Evolutionary conservation across 148 eudicot genomes (phyloP), one percentile per base, ranked within the genome.

Genomic region (Silene conica): DNA sequence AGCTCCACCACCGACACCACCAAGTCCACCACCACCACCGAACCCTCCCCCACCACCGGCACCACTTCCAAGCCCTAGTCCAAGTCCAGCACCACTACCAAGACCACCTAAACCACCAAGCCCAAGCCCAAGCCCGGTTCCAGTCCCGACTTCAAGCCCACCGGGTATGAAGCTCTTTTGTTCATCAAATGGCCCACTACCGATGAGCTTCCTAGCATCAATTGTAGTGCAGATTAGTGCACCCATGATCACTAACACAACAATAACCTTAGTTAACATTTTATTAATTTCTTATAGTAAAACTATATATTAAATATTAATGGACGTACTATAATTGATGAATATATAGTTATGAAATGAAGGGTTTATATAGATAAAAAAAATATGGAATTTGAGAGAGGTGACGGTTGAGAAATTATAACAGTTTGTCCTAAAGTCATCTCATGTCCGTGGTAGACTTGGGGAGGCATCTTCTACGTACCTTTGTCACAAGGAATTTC

Each of bases 121-220:
- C 41, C 76, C 81, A 18, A 65, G 8, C 18, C 74, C 80, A 2
- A 31, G 6, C 0, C 78, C 83, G 13, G 34, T 69, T 12, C 76
- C 81, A 4, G 66, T 69, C 55, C 81, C 82, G 19, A 75, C 11
- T 9, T 78, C 80, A 3, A 75, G 52, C 56, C 69, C 80, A 60
- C 73, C 22, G 0, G 79, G 81, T 25, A 73, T 12, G 38, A 75
- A 62, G 26, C 56, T 70, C 71, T 80, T 75, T 66, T 80, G 68
- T 8, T 80, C 82, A 58, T 70, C 71, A 45, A 80, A 15, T 50
- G 55, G 54, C 63, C 72, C 80, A 56, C 70, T 73, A 26, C 31
- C 31, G 6, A n/a, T 77, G n/a, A 82, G 73, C 75, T 67, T 82
- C 87, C 85, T 78, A 45, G 81, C 84, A 72, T 69, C 76, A 68